Conservation (phyloP, 192 early-diverging fungal genomes). For the Funneliformis mosseae region DNA sequence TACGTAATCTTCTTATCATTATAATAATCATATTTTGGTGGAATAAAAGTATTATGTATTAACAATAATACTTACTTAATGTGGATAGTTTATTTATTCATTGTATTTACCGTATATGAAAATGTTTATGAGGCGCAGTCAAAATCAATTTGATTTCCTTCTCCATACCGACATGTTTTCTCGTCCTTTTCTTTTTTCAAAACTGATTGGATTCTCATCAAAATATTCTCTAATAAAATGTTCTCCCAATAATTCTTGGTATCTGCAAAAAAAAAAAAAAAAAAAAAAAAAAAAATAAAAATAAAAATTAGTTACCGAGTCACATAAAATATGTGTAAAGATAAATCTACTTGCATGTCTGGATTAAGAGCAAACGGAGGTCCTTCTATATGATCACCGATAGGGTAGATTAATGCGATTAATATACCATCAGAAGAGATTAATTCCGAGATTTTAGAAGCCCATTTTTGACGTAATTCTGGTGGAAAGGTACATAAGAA, state of each 20-base stretch:
- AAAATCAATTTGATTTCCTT: not conserved
- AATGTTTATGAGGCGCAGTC: too few relatives aligned
- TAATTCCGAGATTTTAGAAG: conserved; percentile 63
- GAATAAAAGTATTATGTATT: too few relatives aligned
- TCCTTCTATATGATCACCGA: conserved; percentile 64
- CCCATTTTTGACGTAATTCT: conserved; percentile 64
- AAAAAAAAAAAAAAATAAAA: not conserved
- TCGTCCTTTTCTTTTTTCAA: not conserved
- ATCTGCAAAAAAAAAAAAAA: not conserved
- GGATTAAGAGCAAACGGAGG: conserved; percentile 74
- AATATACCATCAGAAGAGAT: conserved; percentile 66
- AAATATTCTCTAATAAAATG: not conserved
- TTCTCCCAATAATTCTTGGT: not conserved
- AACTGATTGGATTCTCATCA: not conserved
- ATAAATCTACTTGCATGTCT: conserved; percentile 54
- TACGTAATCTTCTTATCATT: too few relatives aligned
- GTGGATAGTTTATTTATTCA: too few relatives aligned
- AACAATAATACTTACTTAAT: too few relatives aligned
- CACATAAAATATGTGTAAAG: not conserved
- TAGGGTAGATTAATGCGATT: conserved; percentile 78
- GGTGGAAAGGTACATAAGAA: conserved; percentile 82
- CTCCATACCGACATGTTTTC: conserved; percentile 6
- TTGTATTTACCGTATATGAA: too few relatives aligned
- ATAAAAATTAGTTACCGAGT: not conserved
- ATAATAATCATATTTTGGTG: too few relatives aligned